A percentile compares a stretch with the other conserved stretches of the same genome.
Conservation (phyloP, 768 basidiomycete genomes). For the Epithele typhae region DNA sequence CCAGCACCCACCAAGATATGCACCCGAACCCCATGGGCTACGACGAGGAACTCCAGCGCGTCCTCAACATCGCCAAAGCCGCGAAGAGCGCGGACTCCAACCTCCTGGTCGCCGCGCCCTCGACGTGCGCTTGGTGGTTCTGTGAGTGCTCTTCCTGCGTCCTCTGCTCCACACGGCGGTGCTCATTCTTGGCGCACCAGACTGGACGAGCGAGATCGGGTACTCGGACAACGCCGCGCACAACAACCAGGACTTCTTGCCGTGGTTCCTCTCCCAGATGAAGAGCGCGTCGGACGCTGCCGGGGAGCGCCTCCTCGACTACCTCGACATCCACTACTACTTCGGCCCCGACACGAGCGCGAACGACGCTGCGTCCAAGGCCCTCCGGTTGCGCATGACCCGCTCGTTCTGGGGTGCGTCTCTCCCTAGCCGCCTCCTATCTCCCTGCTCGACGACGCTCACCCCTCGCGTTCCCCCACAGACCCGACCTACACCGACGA, state of each 20-base stretch:
- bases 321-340: slow-evolving; percentile 55
- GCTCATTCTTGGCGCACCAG: slow-evolving; percentile 21
- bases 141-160: slow-evolving; percentile 13
- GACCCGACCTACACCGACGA: slow-evolving; percentile 50
- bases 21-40: slow-evolving; percentile 45
- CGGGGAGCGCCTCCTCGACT: slow-evolving; percentile 46
- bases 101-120: slow-evolving; percentile 44
- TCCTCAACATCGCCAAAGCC: slow-evolving; percentile 36
- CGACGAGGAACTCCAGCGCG: slow-evolving; percentile 47
- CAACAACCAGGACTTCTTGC: slow-evolving; percentile 48
- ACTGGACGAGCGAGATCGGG: slow-evolving; percentile 50
- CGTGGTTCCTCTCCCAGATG: slow-evolving; percentile 54
- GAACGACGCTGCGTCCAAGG: slow-evolving; percentile 48
- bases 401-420: slow-evolving; percentile 47
- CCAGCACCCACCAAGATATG: slow-evolving; percentile 53
- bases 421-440: background rate
- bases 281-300: slow-evolving; percentile 29
- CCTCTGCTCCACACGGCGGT: background rate
- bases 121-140: slow-evolving; percentile 30
- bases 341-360: slow-evolving; percentile 49
- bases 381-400: slow-evolving; percentile 44
- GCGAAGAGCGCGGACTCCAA: slow-evolving; percentile 42
- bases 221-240: slow-evolving; percentile 47
- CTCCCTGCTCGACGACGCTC: slow-evolving; percentile 1
- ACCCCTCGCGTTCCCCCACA: no score